Conservation (phyloP, 306 rosid genomes). For the Castanea crenata region DNA sequence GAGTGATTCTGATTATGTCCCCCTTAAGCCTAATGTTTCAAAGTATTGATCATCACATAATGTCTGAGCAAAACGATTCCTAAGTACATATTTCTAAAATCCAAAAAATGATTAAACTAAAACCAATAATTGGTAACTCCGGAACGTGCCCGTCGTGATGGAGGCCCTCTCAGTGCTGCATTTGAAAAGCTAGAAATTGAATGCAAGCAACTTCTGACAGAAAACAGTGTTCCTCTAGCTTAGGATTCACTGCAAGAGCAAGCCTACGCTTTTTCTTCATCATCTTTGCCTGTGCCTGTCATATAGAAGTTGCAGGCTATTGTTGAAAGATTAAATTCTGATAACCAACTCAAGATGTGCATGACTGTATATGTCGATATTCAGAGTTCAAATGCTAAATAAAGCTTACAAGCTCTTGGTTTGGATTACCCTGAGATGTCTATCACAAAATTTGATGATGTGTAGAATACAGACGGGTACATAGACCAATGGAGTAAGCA, state of each 20-base stretch:
- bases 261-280: constrained; percentile 13
- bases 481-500: constrained; percentile 66
- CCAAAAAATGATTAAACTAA: too few relatives aligned
- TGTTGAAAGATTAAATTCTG: constrained; percentile 49
- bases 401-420: constrained; percentile 57
- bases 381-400: constrained; percentile 49
- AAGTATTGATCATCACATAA: too few relatives aligned
- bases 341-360: constrained; percentile 46
- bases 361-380: constrained; percentile 44
- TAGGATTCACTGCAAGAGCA: constrained; percentile 33
- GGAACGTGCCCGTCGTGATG: constrained; percentile 33
- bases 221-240: constrained; percentile 36
- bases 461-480: constrained; percentile 28
- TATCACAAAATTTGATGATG: constrained; percentile 31
- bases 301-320: constrained; percentile 46
- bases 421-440: constrained; percentile 60
- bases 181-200: constrained; percentile 64
- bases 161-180: constrained; percentile 67
- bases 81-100: too few relatives aligned
- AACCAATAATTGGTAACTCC: too few relatives aligned
- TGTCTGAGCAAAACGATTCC: too few relatives aligned
- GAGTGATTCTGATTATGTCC: too few relatives aligned
- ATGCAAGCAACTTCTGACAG: constrained; percentile 50
- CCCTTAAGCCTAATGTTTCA: too few relatives aligned
- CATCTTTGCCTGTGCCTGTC: constrained; percentile 34